Evolutionary conservation across 2,329 filamentous ascomycete species (phyloP), one percentile per base, ranked within the genome.

Genomic region (Botrytis byssoidea): DNA sequence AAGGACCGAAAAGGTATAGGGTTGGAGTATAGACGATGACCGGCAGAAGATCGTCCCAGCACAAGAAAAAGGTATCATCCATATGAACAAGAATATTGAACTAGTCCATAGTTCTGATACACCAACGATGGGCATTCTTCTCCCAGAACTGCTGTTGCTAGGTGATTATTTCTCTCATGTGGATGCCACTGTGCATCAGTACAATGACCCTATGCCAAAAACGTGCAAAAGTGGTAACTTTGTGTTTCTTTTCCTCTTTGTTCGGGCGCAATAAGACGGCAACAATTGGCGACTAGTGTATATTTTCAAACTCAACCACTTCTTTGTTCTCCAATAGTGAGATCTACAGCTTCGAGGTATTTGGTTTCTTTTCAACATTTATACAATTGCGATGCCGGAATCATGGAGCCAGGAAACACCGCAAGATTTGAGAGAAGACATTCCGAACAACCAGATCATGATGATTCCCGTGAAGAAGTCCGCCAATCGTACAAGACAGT

Each of bases 211-310:
- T 14, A 69, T 42, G 29, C 66, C 66, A n/a, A 57, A 69, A 69
- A 48, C 66, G n/a, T 42, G 35, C 66, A n/a, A 57, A 69, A 69
- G 66, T n/a, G 16, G 48, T 69, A 32, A 25, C 48, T 40, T 68
- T 32, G 18, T 57, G 10, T 42, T n/a, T 57, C 12, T 1, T 12
- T 37, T 32, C 51, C 37, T 69, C 66, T 69, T 69, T 69, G 66
- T 69, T 69, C 12, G 7, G 25, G 48, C 25, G 18, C 35, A 57
- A 32, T 51, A 67, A 2, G 18, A n/a, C 14, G 25, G 22, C 40
- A n/a, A 57, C 18, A 32, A 42, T 44, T 42, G n/a, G 35, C n/a
- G 5, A 32, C 40, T 57, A 57, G 66, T 57, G 48, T 42, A 10
- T 57, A 14, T 42, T 14, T 44, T 20, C 37, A 57, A 42, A 32